Evolutionary conservation across 2,329 filamentous ascomycete genomes (phyloP).

Genomic region (Myriosclerotinia curreyana): DNA sequence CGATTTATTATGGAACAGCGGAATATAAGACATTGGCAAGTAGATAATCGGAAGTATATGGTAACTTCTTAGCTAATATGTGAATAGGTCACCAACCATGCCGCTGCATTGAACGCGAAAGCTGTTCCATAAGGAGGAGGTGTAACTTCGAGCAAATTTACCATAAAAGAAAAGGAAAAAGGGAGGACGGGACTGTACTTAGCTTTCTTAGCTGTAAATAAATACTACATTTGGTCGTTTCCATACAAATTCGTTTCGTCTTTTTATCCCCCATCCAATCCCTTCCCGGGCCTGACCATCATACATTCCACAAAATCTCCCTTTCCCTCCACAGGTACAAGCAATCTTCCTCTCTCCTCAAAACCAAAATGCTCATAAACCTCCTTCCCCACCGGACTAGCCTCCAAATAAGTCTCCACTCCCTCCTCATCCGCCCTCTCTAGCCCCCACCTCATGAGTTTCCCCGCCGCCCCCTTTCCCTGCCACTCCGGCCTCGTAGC

Average conservation of each 20-base stretch:
- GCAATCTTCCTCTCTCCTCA: constrained; percentile 41
- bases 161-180: not conserved
- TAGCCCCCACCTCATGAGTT: constrained; percentile 49
- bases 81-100: constrained; percentile 29
- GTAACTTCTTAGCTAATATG: constrained; percentile 10
- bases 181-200: not conserved
- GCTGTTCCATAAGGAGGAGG: not conserved
- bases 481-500: constrained; percentile 45
- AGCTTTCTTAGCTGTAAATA: constrained; percentile 4
- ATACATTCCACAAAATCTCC: constrained; percentile 37
- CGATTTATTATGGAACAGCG: constrained; percentile 34
- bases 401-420: constrained; percentile 49
- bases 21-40: constrained; percentile 33
- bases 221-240: not conserved
- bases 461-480: constrained; percentile 46
- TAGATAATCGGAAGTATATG: not conserved
- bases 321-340: constrained; percentile 41
- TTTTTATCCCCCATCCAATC: not conserved
- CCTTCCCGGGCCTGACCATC: constrained; percentile 30
- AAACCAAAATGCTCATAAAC: constrained; percentile 52
- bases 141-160: too few relatives aligned
- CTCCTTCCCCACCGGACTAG: constrained; percentile 47
- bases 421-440: constrained; percentile 46
- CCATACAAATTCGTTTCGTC: not conserved
- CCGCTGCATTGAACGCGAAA: constrained; percentile 32